Evolutionary conservation across 2,329 filamentous ascomycete genomes (phyloP).

Genomic region (Emericellopsis cladophorae): DNA sequence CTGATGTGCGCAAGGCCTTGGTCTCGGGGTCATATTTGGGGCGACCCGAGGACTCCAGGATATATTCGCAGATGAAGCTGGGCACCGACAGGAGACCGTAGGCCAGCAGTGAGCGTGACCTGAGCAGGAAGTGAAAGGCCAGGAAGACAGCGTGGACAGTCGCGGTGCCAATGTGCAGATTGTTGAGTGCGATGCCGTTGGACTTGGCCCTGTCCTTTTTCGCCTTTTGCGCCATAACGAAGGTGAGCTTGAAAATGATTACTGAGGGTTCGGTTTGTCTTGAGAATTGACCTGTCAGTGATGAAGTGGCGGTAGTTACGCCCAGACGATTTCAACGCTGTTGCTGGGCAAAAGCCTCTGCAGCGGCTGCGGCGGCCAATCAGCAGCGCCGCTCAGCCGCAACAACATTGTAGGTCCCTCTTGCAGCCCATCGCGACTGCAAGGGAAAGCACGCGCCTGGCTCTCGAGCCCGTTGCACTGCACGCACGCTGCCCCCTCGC

Average conservation of each 20-base stretch:
- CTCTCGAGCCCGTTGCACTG: no score
- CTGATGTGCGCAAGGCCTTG: constrained; percentile 57
- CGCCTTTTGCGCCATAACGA: constrained; percentile 47
- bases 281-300: not conserved
- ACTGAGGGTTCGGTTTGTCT: not conserved
- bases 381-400: no score
- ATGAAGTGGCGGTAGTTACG: not conserved
- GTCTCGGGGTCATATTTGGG: constrained; percentile 57
- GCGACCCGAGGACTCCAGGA: constrained; percentile 74
- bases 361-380: not conserved
- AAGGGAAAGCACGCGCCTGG: no score
- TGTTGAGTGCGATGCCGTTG: constrained; percentile 66
- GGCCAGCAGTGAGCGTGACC: constrained; percentile 48
- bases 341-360: not conserved
- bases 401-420: no score
- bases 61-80: constrained; percentile 66
- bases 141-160: constrained; percentile 64
- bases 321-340: not conserved
- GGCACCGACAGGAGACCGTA: constrained; percentile 67
- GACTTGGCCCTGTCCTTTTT: constrained; percentile 59
- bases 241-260: not conserved
- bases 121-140: constrained; percentile 54
- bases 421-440: no score
- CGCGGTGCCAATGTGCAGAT: constrained; percentile 67
- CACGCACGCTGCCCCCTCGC: no score